Base-by-base conservation (phyloP, 2,329 filamentous ascomycete genomes). In the Colletotrichum tamarilloi region DNA sequence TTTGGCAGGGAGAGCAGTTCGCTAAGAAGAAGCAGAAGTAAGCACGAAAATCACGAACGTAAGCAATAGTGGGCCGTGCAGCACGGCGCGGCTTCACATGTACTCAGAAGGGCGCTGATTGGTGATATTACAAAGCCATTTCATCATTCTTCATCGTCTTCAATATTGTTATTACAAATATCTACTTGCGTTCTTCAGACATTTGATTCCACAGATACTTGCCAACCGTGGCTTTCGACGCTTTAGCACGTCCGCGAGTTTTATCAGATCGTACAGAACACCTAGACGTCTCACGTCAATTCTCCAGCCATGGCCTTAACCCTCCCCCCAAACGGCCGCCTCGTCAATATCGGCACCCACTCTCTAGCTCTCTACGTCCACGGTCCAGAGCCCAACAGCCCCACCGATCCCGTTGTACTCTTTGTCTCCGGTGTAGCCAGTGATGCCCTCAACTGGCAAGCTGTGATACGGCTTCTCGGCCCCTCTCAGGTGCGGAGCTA, bases 381-480 rank as follows among this genome's bases (percentile, higher is more conserved):
- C 22, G 62, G 62, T 3, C 67, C 60, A 22, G 67, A 60, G 3
- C 38, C 67, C 22, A 55, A 30, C 11, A 55, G 22, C 55, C 11
- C 16, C 5, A 6, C 19, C 4, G 53, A 53, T 12, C 67, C 67
- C 8, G 62, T 66, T 24, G 55, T 66, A 5, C 30, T 70, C 11
- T 66, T 70, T 28, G 5, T 66, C 4, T 66, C 62, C 5, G 67
- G 67, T 6, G 62, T 70, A 1, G 67, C 67, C n/a, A 70, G 67
- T 30, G 67, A 70, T 22, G 67, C 62, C 22, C 62, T 70, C 22
- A 66, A 65, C 19, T 70, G 67, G 67, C 60, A 70, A 59, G 67
- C 67, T 19, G 62, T 70, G 1, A n/a, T 46, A 19, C 60, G 67
- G 12, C 30, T 59, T 5, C 62, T 70, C 7, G 53, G 38, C 12